Base-by-base conservation (phyloP, 1,284 basidiomycete genomes). In the Thecaphora thlaspeos region DNA sequence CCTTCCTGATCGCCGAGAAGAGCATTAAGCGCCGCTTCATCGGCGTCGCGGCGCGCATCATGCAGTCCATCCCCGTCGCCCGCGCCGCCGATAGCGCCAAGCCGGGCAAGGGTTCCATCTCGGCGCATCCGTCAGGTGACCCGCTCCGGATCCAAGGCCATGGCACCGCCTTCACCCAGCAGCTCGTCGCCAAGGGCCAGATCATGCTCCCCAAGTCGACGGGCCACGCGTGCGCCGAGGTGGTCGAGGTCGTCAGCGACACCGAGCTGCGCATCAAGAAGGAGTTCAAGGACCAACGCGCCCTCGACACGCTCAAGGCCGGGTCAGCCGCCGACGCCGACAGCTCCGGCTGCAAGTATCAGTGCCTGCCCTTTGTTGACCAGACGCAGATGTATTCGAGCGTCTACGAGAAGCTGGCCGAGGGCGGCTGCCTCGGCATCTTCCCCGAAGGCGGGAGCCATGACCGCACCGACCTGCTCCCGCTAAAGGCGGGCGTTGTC, bases 301-400 rank as follows among this genome's bases (percentile, higher is more conserved):
- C 73, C 17, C 46, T 72, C 37, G 71, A 75, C 10, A 75, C 76
- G 32, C 55, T 80, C 21, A 62, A 61, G 24, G 74, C 64, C 22
- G 62, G 68, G 26, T 30, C 18, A 24, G 49, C 41, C 2, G 30
- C 46, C 43, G 50, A 61, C n/a, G 51, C 53, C 38, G 62, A 46
- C 2, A 46, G 48, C 19, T 23, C 21, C 7, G 73, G 71, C 2
- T 66, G 61, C 61, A 59, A 56, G 46, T 78, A 74, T 61, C 70
- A 71, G 30, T 68, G 63, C 42, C 59, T 75, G 19, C 76, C 76
- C 26, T 77, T 68, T 50, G 86, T 97, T 56, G 88, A 95, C 80
- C 93, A 97, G 79, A 86, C 89, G 58, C 86, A 91, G 59, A 97
- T 97, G 87, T 99, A 97, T 78, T 86, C 88, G 21, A 85, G 91